Percentiles rank a stretch among this genome's conserved stretches.
phyloP scores from a whole-genome alignment of 192 early-diverging fungal genomes.

The Backusella macrospora region DNA sequence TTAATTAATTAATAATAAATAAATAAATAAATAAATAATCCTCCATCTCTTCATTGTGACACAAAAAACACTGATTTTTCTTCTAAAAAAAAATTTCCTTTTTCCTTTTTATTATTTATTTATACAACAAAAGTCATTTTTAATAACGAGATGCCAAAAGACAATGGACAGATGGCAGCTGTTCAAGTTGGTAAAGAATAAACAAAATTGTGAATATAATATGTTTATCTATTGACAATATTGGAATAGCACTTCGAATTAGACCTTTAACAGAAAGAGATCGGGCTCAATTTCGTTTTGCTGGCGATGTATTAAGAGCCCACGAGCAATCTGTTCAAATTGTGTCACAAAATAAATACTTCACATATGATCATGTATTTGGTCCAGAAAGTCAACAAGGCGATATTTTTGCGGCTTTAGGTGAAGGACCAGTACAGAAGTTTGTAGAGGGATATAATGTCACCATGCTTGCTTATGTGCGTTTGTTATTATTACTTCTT shows the following conservation, averaged over 20 bases:
- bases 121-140: neutral
- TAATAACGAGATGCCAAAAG: conserved; percentile 14
- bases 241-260: conserved; percentile 35
- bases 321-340: conserved; percentile 32
- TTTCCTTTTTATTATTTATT: conserved; percentile 1
- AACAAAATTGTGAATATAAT: neutral
- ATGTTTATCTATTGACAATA: neutral
- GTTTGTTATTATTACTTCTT: neutral
- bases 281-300: conserved; percentile 33
- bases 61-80: neutral
- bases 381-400: conserved; percentile 31
- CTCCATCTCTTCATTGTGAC: neutral
- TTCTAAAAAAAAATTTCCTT: neutral
- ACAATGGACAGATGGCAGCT: conserved; percentile 35
- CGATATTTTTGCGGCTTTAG: conserved; percentile 38
- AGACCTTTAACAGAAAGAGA: conserved; percentile 37
- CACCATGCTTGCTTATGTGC: conserved; percentile 87
- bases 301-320: conserved; percentile 29
- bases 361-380: conserved; percentile 45
- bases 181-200: conserved; percentile 41
- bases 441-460: conserved; percentile 78
- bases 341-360: conserved; percentile 34
- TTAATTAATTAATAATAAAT: neutral
- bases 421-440: conserved; percentile 34
- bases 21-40: neutral